These are phyloP conservation scores for Thermochaetoides thermophila DNA, from an alignment of 495 filamentous ascomycete genomes.

Conservation along the genomic window DNA sequence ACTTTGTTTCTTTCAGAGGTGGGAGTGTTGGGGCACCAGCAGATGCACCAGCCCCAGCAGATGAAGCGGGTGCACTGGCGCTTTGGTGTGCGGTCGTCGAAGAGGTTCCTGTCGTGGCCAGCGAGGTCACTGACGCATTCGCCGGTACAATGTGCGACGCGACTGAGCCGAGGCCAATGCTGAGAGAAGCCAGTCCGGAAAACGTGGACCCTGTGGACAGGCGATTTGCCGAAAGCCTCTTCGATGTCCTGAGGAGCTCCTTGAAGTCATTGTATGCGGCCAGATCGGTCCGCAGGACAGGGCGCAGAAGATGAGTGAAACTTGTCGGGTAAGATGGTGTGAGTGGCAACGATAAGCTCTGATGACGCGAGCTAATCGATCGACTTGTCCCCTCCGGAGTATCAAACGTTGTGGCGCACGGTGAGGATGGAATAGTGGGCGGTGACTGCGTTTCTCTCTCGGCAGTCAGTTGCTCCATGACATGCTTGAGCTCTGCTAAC, in stretches of 20 bases:
- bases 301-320: slow-evolving; percentile 66
- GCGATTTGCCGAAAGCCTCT: slow-evolving; percentile 30
- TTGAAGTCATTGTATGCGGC: slow-evolving; percentile 73
- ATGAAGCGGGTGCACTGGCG: slow-evolving; percentile 35
- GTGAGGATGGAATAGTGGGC: slow-evolving; percentile 53
- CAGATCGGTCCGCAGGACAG: slow-evolving; percentile 71
- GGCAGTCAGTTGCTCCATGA: slow-evolving; percentile 76
- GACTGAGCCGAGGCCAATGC: slow-evolving; percentile 31
- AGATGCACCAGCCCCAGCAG: slow-evolving; percentile 26
- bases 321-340: slow-evolving; percentile 69
- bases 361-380: slow-evolving; percentile 27
- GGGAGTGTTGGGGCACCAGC: slow-evolving; percentile 17
- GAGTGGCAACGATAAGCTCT: slow-evolving; percentile 41
- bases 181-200: slow-evolving; percentile 27
- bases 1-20: slow-evolving; percentile 70
- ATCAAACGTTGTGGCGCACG: slow-evolving; percentile 34
- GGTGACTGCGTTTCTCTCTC: slow-evolving; percentile 53
- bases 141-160: slow-evolving; percentile 15
- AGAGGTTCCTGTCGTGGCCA: slow-evolving; percentile 23
- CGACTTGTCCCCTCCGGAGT: slow-evolving; percentile 22
- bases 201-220: slow-evolving; percentile 5
- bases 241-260: slow-evolving; percentile 55
- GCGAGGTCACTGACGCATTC: slow-evolving; percentile 28
- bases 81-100: slow-evolving; percentile 33
- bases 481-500: slow-evolving; percentile 72